Conservation (phyloP, 805 yeast genomes). For the Yarrowia keelungensis region DNA sequence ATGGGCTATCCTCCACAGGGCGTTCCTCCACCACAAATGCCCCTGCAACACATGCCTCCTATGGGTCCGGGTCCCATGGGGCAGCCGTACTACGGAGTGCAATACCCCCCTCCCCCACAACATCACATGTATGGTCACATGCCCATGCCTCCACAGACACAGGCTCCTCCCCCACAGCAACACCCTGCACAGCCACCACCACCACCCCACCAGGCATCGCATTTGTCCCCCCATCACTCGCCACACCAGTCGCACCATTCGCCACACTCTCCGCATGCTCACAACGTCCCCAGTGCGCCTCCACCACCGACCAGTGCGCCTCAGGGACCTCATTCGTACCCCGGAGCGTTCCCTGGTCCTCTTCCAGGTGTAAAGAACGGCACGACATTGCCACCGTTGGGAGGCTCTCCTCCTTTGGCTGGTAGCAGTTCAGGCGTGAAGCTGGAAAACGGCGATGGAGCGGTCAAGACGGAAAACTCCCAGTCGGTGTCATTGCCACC, state of each 20-base stretch:
- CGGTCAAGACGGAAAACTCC: not conserved
- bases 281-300: not conserved
- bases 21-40: constrained; percentile 27
- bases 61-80: not conserved
- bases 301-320: constrained; percentile 4
- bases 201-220: constrained; percentile 1
- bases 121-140: constrained; percentile 6
- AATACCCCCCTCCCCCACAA: constrained; percentile 4
- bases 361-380: not conserved
- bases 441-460: constrained; percentile 1
- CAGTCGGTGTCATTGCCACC: constrained; percentile 2
- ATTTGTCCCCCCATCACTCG: constrained; percentile 2
- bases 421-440: not conserved
- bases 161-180: not conserved
- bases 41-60: constrained; percentile 21
- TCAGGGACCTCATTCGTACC: constrained; percentile 4
- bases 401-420: constrained; percentile 1
- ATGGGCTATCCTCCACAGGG: constrained; percentile 24
- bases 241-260: constrained; percentile 16
- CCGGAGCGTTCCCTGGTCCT: not conserved
- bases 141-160: constrained; percentile 28
- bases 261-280: constrained; percentile 6
- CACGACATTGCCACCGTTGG: constrained; percentile 5
- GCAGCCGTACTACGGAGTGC: constrained; percentile 4
- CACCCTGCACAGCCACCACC: constrained; percentile 17